Conservation (phyloP, 192 early-diverging fungal genomes). For the Chytriomyces sp. region DNA sequence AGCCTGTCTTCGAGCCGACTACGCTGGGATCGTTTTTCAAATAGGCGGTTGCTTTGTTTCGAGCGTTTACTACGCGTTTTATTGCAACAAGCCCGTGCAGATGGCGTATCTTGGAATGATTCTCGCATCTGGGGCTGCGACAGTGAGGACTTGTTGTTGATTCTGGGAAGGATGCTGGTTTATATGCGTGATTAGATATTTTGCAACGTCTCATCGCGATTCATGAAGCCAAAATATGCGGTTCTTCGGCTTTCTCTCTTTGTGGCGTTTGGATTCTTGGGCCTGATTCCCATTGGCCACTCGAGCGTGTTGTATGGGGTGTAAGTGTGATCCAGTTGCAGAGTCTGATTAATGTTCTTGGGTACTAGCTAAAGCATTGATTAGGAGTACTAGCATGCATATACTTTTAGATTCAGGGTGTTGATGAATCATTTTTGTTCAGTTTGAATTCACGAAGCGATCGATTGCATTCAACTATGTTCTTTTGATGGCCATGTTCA, state of each 20-base stretch:
- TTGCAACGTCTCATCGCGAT: conserved; percentile 34
- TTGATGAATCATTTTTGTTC: conserved; percentile 5
- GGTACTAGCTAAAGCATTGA: too few relatives aligned
- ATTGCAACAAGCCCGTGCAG: conserved; percentile 10
- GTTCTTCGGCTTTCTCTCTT: conserved; percentile 74
- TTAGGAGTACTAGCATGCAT: too few relatives aligned
- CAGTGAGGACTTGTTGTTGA: neutral
- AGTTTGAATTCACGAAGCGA: conserved; percentile 48
- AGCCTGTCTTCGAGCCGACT: conserved; percentile 67
- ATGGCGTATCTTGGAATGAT: conserved; percentile 14
- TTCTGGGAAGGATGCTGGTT: neutral
- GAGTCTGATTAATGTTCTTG: too few relatives aligned
- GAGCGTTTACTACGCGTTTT: conserved; percentile 27
- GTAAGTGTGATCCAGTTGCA: conserved; percentile 25
- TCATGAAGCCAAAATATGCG: conserved; percentile 65
- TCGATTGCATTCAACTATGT: conserved; percentile 69
- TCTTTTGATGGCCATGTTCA: conserved; percentile 67
- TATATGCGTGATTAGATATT: neutral
- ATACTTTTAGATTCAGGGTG: too few relatives aligned
- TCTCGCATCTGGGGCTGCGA: conserved; percentile 48
- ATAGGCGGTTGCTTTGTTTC: conserved; percentile 57
- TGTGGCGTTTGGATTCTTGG: conserved; percentile 74
- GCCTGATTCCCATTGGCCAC: conserved; percentile 72
- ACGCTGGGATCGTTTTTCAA: conserved; percentile 78
- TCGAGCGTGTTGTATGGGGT: conserved; percentile 70